Evolutionary conservation across 2,329 filamentous ascomycete genomes (phyloP), one percentile per base, ranked within the genome.

Genomic region (Botrytis deweyae): DNA sequence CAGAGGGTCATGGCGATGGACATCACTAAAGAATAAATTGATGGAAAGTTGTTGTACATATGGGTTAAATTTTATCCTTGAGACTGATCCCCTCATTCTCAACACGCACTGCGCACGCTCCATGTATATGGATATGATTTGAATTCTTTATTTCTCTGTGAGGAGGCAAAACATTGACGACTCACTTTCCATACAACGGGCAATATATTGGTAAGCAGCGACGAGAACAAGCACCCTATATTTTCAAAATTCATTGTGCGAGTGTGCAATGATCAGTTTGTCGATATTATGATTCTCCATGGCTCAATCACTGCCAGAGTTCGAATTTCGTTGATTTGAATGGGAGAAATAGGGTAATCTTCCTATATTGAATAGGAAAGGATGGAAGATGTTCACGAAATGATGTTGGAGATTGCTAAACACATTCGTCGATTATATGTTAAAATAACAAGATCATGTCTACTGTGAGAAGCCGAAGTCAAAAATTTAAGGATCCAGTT

Each of bases 11-110:
- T 77, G 86, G 84, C 76, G 86, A 89, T 73, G 86, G 80, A 73
- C 88, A 90, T 81, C 89, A 91, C 82, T 91, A 84, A 84, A 77
- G 79, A 72, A 75, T 58, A 62, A 65, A 73, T 75, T 52, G 67
- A 67, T 61, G 65, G 40, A 73, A 66, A 18, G 44, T 59, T 40
- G 74, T 65, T 83, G 82, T 84, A 85, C 80, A 84, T 84, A 84
- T 81, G 77, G 75, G 77, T 75, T 66, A 61, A 78, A 76, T 75
- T 59, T 58, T 68, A 68, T 72, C 22, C 29, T 68, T 40, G 29
- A 10, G 59, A 36, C 14, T 36, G 52, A 38, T 61, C n/a, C 36
- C 40, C 44, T 52, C 59, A 40, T 72, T 42, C 63, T 38, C 42
- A 63, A 36, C 65, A 42, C 29, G 65, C 22, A 68, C 38, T 68